Evolutionary conservation across 1,284 basidiomycete genomes (phyloP), one percentile per base, ranked within the genome.

Genomic region (Rhodotorula sp.): DNA sequence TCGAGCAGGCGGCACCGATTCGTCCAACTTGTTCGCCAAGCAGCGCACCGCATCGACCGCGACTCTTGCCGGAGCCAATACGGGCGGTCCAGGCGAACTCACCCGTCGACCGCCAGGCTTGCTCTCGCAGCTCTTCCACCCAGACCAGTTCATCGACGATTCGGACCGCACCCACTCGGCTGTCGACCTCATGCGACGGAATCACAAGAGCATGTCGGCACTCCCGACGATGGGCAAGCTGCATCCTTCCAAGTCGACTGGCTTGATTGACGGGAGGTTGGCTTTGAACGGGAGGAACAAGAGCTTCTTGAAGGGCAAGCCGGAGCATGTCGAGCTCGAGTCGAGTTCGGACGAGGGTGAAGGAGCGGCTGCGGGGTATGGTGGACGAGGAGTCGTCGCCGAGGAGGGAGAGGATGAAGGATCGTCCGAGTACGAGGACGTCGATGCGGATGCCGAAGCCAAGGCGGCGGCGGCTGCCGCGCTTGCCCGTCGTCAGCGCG

Each of bases 301-400:
- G 60, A 67, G 55, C 29, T 72, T 55, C 68, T 54, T 75, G 34
- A 67, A 68, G 27, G 88, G 87, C 13, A 85, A 84, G 13, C 90
- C 89, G 7, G 83, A 84, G 66, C 87, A 84, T 47, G 82, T 84
- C 70, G 89, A 90, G 77, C 80, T 90, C 81, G 89, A 90, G 73
- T 85, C 87, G 22, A 85, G 86, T 30, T 85, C 83, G 62, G 88
- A 87, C 49, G 86, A 84, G 66, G 88, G 85, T 7, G 78, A 77
- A 15, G 77, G 79, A 22, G 68, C 62, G n/a, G 54, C 55, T 36
- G 70, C 70, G 19, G 70, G 49, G 27, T n/a, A n/a, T n/a, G n/a
- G 10, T 20, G 24, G 27, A 51, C 36, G 15, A 19, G n/a, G 13
- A 8, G 39, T 44, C 19, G 39, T 11, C n/a, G 49, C 27, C 9